Base-by-base conservation (phyloP, 2,329 filamentous ascomycete species). In the Fusarium napiforme region DNA sequence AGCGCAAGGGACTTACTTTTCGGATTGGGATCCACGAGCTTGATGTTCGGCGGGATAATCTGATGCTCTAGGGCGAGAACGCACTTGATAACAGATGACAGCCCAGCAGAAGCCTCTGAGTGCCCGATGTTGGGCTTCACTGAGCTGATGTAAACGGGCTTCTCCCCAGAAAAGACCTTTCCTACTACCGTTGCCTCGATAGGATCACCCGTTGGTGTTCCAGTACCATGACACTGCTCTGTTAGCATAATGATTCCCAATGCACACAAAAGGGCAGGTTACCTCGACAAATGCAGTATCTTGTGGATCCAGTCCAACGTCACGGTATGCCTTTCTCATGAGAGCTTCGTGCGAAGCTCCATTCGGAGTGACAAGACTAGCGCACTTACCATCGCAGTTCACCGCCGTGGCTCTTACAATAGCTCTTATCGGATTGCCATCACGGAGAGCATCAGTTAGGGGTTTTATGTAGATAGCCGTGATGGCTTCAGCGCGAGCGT, bases 81-180 rank as follows among this genome's bases (percentile, higher is more conserved):
- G 4, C 72, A 57, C 37, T 81, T 81, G 28, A 80, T 75, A 9
- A 81, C 40, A 7, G 75, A 61, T 0, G 75, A 72, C 2, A 81
- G 36, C 0, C 79, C 80, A 0, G 71, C 73, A 2, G 74, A 72
- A 3, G 71, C 75, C 34, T 79, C 78, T 0, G 71, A 57, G 36
- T 80, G 79, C 3, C 79, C 78, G 19, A 87, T 81, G 45, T 86
- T 75, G 0, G 84, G 82, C 50, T 87, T 87, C 9, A 86, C 52
- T n/a, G 63, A 40, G 5, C 56, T 43, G 49, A 67, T 34, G 4
- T 26, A 45, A 34, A 50, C 15, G 0, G 21, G 2, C 45, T 60
- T 32, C 3, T 42, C 32, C 0, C 56, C 66, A 42, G 23, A 23
- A 23, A 69, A 69, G 3, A 69, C 66, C 1, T 40, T 56, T 1